Percentiles rank a stretch among this genome's conserved stretches.
phyloP scores from a whole-genome alignment of 2,329 filamentous ascomycete species.

The Trichoderma lentiforme region DNA sequence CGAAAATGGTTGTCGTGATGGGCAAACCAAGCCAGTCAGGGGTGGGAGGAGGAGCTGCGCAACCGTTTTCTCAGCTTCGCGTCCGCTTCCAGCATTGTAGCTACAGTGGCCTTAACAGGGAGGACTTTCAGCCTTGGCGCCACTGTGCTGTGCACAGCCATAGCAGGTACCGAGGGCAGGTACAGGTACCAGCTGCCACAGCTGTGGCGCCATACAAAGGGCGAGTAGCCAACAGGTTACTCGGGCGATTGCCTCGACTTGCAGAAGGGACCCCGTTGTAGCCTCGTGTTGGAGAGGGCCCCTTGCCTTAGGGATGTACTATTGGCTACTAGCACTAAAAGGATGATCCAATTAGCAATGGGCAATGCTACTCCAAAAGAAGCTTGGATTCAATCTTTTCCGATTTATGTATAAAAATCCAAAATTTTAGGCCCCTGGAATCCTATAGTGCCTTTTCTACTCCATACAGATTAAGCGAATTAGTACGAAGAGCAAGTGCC shows the following conservation, averaged over 20 bases:
- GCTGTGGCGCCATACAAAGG: not conserved
- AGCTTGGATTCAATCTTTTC: not conserved
- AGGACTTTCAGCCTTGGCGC: constrained; percentile 9
- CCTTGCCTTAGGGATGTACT: not conserved
- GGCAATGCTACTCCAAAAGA: not conserved
- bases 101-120: constrained; percentile 39
- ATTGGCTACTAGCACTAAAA: constrained; percentile 5
- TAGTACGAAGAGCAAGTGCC: not conserved
- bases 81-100: constrained; percentile 32
- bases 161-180: not conserved
- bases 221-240: not conserved
- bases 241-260: not conserved
- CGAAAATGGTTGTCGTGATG: constrained; percentile 16
- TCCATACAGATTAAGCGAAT: not conserved
- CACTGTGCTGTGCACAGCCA: constrained; percentile 16
- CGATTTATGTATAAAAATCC: not conserved
- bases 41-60: constrained; percentile 16
- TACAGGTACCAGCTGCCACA: not conserved
- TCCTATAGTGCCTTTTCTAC: not conserved
- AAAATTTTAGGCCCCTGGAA: not conserved
- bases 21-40: constrained; percentile 20
- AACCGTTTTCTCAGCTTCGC: constrained; percentile 18
- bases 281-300: constrained; percentile 8
- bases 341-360: not conserved
- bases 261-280: not conserved